Base-by-base conservation (phyloP, 2,329 filamentous ascomycete species). In the Stromatinia cepivora region DNA sequence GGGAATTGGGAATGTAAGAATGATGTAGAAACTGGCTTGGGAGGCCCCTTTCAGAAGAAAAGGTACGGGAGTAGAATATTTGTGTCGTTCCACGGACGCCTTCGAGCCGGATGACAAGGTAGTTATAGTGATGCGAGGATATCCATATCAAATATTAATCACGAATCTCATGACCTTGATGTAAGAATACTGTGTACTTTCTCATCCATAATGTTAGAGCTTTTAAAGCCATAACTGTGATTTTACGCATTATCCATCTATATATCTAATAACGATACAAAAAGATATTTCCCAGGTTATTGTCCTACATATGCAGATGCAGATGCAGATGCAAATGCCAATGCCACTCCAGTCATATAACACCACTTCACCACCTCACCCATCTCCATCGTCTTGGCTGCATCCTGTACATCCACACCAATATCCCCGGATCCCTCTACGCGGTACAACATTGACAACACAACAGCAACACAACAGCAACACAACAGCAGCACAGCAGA, bases 401-500 rank as follows among this genome's bases (percentile, higher is more conserved):
- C 46, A 48, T 54, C 15, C 25, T 54, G 13, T 54, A 31, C 7
- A 15, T 8, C 54, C 6, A 11, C 34, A 39, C 22, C 13, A 22
- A n/a, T 4, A 57, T 25, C 54, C 22, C 11, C 53, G 31, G 53
- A 22, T 36, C 31, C 52, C 34, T n/a, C n/a, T 39, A 57, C 54
- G 34, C 34, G 34, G 54, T 57, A 25, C 54, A 57, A 57, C 34
- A n/a, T 11, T 39, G 54, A 57, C 54, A 57, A 25, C 54, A 57
- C 54, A 57, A 39, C 22, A 8, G 20, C 34, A 39, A n/a, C 34
- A 57, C 34, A 57, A 42, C 39, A 42, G 39, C 6, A 17, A 9
- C 39, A 42, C 2, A 13, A n/a, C 34, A 39, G 13, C 34, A 39
- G 13, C 34, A 57, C 34, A 57, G 17, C 39, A 42, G 39, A 17